A percentile compares a stretch with the other conserved stretches of the same genome.
Conservation (phyloP, 1,284 basidiomycete genomes). For the Apiotrichum domesticum region DNA sequence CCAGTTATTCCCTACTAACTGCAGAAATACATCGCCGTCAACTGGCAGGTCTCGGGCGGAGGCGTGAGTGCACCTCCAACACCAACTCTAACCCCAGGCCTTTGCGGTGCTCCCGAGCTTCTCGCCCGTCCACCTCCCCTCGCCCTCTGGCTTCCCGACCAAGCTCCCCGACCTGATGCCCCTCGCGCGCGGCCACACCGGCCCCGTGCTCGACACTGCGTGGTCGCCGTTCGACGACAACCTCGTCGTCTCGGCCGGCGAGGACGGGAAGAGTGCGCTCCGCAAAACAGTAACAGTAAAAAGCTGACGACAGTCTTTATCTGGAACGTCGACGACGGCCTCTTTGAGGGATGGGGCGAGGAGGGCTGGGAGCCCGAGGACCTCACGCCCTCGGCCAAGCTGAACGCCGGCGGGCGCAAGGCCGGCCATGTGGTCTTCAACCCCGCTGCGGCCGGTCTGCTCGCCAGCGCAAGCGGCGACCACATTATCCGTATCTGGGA, state of each 20-base stretch:
- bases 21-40: slow-evolving; percentile 53
- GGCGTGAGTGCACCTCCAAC: slow-evolving; percentile 49
- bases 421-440: slow-evolving; percentile 94
- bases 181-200: slow-evolving; percentile 69
- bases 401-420: slow-evolving; percentile 58
- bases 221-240: slow-evolving; percentile 94
- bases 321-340: slow-evolving; percentile 68
- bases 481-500: slow-evolving; percentile 90
- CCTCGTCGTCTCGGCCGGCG: slow-evolving; percentile 81
- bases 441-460: slow-evolving; percentile 79
- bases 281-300: too few species aligned
- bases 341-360: slow-evolving; percentile 77
- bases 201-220: slow-evolving; percentile 74
- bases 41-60: slow-evolving; percentile 94
- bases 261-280: slow-evolving; percentile 69
- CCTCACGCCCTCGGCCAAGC: slow-evolving; percentile 61
- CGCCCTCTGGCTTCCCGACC: slow-evolving; percentile 56
- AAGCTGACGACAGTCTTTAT: slow-evolving; percentile 56
- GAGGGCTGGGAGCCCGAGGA: slow-evolving; percentile 78
- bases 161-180: slow-evolving; percentile 91
- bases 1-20: too few species aligned
- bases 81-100: slow-evolving; percentile 49
- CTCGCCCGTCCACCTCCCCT: slow-evolving; percentile 57
- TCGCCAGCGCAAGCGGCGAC: slow-evolving; percentile 83
- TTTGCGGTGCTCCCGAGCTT: slow-evolving; percentile 86